Conservation (phyloP, 2,329 filamentous ascomycete genomes). For the Diaporthe destruens region DNA sequence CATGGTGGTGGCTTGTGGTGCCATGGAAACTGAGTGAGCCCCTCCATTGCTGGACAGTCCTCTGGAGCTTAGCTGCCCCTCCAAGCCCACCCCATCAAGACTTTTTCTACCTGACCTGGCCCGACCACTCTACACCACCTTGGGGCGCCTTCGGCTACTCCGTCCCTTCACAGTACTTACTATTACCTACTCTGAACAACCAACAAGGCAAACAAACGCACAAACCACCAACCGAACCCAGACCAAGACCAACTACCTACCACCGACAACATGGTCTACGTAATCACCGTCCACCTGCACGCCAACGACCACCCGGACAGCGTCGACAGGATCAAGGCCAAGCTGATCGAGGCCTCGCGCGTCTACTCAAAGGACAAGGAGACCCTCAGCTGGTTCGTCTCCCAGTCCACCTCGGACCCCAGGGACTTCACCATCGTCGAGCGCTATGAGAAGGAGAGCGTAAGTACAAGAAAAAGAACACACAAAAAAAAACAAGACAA, state of each 20-base stretch:
- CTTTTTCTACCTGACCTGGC: constrained; percentile 26
- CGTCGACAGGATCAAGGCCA: constrained; percentile 76
- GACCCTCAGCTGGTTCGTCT: constrained; percentile 79
- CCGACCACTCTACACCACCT: constrained; percentile 6
- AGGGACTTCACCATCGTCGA: constrained; percentile 82
- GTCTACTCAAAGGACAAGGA: constrained; percentile 80
- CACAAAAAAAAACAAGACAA: too few species aligned
- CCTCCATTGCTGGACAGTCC: background rate
- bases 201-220: constrained; percentile 6
- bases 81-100: constrained; percentile 5
- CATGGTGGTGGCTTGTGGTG: background rate
- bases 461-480: constrained; percentile 54
- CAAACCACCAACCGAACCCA: background rate
- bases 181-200: background rate
- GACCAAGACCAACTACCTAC: too few species aligned
- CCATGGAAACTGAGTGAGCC: background rate
- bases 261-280: constrained; percentile 71
- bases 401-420: constrained; percentile 78
- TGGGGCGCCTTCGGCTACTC: constrained; percentile 2
- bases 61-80: constrained; percentile 11
- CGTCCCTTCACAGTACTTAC: background rate
- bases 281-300: constrained; percentile 77
- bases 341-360: constrained; percentile 80
- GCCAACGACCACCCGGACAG: constrained; percentile 74
- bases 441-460: constrained; percentile 75